Base-by-base conservation (phyloP, 2,329 filamentous ascomycete species). In the Cercospora sesami region DNA sequence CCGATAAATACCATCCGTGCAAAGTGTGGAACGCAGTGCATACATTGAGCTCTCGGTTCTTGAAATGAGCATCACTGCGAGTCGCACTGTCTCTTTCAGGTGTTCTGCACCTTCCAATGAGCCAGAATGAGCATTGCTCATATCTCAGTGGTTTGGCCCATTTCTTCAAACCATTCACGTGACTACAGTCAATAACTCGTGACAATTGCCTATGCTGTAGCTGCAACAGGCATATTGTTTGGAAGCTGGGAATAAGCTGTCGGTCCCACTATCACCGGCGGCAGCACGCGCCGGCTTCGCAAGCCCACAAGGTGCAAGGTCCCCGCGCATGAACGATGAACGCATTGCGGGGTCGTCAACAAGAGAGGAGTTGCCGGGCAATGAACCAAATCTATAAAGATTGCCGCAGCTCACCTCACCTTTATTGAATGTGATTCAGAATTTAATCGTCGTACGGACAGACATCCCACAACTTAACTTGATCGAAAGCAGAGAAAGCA, bases 321-420 rank as follows among this genome's bases (percentile, higher is more conserved):
- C 59, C 64, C 60, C 64, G 39, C 60, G 60, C 60, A 14, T 23
- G 36, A 42, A 42, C 36, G 36, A 64, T 57, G 62, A 64, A 42
- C 51, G 51, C 62, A 64, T 57, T 64, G 62, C 62, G 62, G 62
- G 62, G 62, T 53, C 42, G 30, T 33, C 3, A 48, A 48, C 45
- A 14, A 45, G 36, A 61, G 59, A 45, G 59, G 59, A 61, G 59
- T 61, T 61, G 57, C n/a, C 30, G 10, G 30, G 53, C 23, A 57
- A 23, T 9, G 14, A 10, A 31, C 18, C 59, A 16, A 16, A 26
- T 61, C 21, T 42, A 51, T 61, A 61, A 39, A 61, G 33, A 61
- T 16, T 61, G 36, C 23, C 18, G 59, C 16, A 61, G 31, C 59
- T 61, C 30, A 23, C 57, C 28, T 48, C 45, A 23, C 45, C 5